Base-by-base conservation (phyloP, 2,329 filamentous ascomycete species). In the Metarhizium robertsii region DNA sequence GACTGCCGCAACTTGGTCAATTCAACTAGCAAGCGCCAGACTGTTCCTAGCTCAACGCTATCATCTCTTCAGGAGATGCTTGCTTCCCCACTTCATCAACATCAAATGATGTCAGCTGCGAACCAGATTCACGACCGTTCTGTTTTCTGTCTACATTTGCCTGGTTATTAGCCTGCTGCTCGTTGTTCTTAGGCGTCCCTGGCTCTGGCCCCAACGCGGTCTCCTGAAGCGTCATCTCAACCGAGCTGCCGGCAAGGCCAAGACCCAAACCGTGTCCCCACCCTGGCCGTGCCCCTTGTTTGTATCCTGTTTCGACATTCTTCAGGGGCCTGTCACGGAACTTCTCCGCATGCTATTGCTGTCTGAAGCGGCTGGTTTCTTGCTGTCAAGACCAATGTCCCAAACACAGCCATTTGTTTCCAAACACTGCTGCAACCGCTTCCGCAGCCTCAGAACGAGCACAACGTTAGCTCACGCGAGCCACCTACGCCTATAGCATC, bases 261-360 rank as follows among this genome's bases (percentile, higher is more conserved):
- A 14, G 25, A 3, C 45, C 45, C 20, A 48, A 14, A 16, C 20
- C 25, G 25, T 30, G 16, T 20, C 45, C 14, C 45, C 45, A 30
- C 45, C 25, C 25, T 20, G n/a, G n/a, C 18, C 7, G 8, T n/a
- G n/a, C 43, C 45, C 36, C 50, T 43, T 43, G 50, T 32, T 25
- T n/a, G 36, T 20, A 36, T 51, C 49, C 52, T 32, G n/a, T 7
- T 43, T 47, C 29, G 32, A 52, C 40, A 20, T 16, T 48, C 14
- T 34, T 55, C 54, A 55, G 54, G 54, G 54, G 54, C 54, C 48
- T 55, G 49, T 49, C n/a, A 32, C 43, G 49, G 54, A 55, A 43
- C 50, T 43, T 25, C 43, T 52, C 49, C 54, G 50, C 54, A 55
- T 55, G 25, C 53, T 32, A 29, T 5, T 16, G 18, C 42, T 29